Conservation (phyloP, 2,329 filamentous ascomycete genomes). For the Epichloe gansuensis region DNA sequence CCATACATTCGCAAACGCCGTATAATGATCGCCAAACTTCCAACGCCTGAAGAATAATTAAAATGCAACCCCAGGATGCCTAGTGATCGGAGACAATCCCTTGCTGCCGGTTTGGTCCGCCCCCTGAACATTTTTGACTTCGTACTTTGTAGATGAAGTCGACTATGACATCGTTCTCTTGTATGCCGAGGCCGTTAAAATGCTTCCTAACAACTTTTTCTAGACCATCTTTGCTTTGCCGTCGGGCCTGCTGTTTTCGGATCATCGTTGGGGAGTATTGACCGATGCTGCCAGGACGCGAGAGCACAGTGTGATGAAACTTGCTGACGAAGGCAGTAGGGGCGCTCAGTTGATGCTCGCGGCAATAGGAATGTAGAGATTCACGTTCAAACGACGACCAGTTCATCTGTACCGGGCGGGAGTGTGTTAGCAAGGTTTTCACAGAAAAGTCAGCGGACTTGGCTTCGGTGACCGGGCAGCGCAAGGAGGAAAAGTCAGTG, state of each 20-base stretch:
- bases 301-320: conserved; percentile 50
- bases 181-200: conserved; percentile 68
- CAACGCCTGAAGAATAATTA: neutral
- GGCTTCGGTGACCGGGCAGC: neutral
- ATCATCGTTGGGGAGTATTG: conserved; percentile 66
- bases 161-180: conserved; percentile 74
- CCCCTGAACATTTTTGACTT: conserved; percentile 17
- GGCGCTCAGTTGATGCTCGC: conserved; percentile 58
- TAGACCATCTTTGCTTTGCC: conserved; percentile 61
- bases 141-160: conserved; percentile 61
- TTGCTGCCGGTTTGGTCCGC: conserved; percentile 14
- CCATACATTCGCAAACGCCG: neutral
- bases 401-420: conserved; percentile 32
- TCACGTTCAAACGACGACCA: conserved; percentile 58
- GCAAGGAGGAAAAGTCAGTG: conserved; percentile 4
- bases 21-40: neutral
- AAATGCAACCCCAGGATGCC: conserved; percentile 22
- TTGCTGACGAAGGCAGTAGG: conserved; percentile 57
- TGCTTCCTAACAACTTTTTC: conserved; percentile 65
- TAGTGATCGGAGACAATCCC: conserved; percentile 33
- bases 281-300: conserved; percentile 52
- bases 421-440: conserved; percentile 6
- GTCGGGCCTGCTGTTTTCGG: conserved; percentile 47
- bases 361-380: conserved; percentile 63
- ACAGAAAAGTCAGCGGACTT: neutral